A percentile compares a stretch with the other conserved stretches of the same genome.
phyloP scores from a whole-genome alignment of 345 rosid genomes.

The Camelina neglecta region DNA sequence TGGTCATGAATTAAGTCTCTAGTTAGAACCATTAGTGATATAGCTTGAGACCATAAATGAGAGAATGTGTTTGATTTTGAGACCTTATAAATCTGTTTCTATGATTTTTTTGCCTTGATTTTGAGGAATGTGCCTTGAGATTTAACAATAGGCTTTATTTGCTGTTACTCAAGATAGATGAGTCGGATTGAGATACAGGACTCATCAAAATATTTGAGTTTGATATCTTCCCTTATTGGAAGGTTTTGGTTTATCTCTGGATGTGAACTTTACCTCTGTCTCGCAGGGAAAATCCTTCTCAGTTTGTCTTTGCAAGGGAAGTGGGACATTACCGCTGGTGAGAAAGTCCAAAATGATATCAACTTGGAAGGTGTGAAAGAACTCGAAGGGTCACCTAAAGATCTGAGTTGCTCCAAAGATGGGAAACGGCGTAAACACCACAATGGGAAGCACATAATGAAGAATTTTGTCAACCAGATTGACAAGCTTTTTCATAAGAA shows the following conservation, averaged over 20 bases:
- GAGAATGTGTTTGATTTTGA: neutral
- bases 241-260: neutral
- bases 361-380: conserved; percentile 46
- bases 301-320: conserved; percentile 62
- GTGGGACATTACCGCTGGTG: conserved; percentile 40
- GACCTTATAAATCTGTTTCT: neutral
- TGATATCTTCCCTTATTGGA: neutral
- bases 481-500: conserved; percentile 70
- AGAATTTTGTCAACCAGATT: conserved; percentile 52
- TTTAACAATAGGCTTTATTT: no score
- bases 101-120: neutral
- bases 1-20: neutral
- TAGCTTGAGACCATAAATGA: neutral
- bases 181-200: neutral
- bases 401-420: conserved; percentile 46
- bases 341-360: conserved; percentile 37
- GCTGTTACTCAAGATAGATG: neutral
- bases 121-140: neutral
- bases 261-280: conserved; percentile 18
- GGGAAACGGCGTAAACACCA: conserved; percentile 50
- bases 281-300: conserved; percentile 75
- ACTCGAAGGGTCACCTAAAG: conserved; percentile 39
- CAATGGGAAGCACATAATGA: conserved; percentile 71
- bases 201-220: conserved; percentile 13
- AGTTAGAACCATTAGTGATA: conserved; percentile 2